Evolutionary conservation across 345 rosid genomes (phyloP).

Genomic region (Pelargonium nanum): DNA sequence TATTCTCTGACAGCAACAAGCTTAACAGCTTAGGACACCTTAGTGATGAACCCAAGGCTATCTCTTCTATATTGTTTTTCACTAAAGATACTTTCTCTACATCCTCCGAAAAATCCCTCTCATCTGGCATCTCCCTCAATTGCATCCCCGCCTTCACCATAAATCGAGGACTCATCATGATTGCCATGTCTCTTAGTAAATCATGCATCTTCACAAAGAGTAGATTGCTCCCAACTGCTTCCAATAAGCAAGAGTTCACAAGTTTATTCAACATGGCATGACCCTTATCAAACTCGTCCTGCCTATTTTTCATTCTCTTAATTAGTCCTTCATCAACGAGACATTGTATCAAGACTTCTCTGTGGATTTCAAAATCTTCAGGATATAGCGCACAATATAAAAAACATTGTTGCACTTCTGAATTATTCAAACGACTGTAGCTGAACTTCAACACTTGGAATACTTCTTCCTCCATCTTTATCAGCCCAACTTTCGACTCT

Average conservation of each 20-base stretch:
- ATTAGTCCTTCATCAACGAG: slow-evolving; percentile 12
- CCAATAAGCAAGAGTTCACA: slow-evolving; percentile 9
- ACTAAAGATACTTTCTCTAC: too few relatives aligned
- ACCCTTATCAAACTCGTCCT: background rate
- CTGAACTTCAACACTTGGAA: slow-evolving; percentile 9
- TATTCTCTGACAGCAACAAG: background rate
- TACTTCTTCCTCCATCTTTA: background rate
- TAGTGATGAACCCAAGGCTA: too few relatives aligned
- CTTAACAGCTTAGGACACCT: too few relatives aligned
- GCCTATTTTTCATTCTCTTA: background rate
- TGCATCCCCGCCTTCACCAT: slow-evolving; percentile 1
- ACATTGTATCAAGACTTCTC: background rate
- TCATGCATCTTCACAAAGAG: slow-evolving; percentile 13
- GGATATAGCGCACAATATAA: slow-evolving; percentile 14
- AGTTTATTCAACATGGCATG: slow-evolving; percentile 1
- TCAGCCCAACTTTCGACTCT: background rate
- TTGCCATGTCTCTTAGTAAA: slow-evolving; percentile 17
- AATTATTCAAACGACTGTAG: slow-evolving; percentile 9
- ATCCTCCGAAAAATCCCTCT: background rate
- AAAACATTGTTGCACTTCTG: slow-evolving; percentile 4
- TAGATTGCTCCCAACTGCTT: background rate
- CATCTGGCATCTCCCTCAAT: slow-evolving; percentile 4
- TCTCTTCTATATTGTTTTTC: too few relatives aligned
- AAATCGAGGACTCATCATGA: background rate
- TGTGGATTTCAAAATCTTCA: background rate